Base-by-base conservation (phyloP, 169 alveolate genomes). In the Plasmodium cynomolgi region DNA sequence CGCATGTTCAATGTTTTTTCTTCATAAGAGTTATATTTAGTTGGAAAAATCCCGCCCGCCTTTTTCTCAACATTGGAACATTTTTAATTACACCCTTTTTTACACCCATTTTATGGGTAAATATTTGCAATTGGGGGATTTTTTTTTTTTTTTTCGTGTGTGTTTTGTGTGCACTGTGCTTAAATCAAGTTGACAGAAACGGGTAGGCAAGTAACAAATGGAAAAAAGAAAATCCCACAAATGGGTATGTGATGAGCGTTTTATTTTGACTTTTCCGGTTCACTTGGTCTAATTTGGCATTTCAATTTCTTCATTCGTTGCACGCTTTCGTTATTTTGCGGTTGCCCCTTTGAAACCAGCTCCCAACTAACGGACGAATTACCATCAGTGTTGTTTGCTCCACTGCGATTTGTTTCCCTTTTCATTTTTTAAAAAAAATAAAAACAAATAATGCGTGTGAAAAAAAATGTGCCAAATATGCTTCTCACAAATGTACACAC, bases 1-100 rank as follows among this genome's bases (percentile, higher is more conserved):
- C 73, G 31, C 71, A 20, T 50, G 62, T 84, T 74, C 85, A 75
- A 84, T 84, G 84, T 50, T 84, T 84, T 84, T 50, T 84, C 75
- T 84, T 6, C 29, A 20, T n/a, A 26, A 71, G 29, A 71, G 34
- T 71, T 34, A 68, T 5, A 29, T 50, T 68, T 62, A 34, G n/a
- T 37, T 9, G 26, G 31, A 2, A 68, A 26, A 68, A 62, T 37
- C n/a, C 7, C 56, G 56, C 33, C 62, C 9, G 54, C 34, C 29
- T 31, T 39, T 33, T 26, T 58, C 71, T 82, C 50, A 82, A 82
- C 41, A 56, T 58, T 31, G 23, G 54, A 56, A 82, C 23, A 54
- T 41, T 54, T 82, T 82, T 33, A 58, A 41, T 37, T 80, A 80
- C 37, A 17, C 84, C 11, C 29, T 41, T 34, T n/a, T 54, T 82